phyloP scores from a whole-genome alignment of 352 stramenopile species.

The Globisporangium nagaii region DNA sequence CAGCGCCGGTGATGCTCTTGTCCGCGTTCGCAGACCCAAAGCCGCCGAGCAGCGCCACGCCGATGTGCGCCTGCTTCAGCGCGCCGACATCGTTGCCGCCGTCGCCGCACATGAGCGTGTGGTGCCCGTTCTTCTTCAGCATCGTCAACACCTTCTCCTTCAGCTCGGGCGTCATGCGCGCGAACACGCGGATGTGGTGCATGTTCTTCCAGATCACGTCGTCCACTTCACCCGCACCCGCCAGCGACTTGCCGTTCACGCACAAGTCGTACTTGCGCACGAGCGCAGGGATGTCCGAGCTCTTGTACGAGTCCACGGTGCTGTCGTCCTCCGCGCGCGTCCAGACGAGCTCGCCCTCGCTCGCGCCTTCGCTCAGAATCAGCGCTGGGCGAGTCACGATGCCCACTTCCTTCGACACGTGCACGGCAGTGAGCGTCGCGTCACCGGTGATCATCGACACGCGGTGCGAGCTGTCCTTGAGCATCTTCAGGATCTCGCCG shows the following conservation, averaged over 20 bases:
- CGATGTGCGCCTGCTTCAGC: conserved; percentile 90
- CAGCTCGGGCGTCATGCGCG: conserved; percentile 93
- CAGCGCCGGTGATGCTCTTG: conserved; percentile 72
- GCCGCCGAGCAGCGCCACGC: conserved; percentile 72
- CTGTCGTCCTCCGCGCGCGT: conserved; percentile 76
- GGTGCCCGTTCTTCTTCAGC: conserved; percentile 90
- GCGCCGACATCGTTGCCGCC: conserved; percentile 98
- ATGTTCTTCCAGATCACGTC: conserved; percentile 80
- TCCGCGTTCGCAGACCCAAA: conserved; percentile 84
- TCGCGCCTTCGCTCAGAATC: conserved; percentile 54
- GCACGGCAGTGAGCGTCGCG: conserved; percentile 93
- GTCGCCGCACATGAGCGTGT: conserved; percentile 98
- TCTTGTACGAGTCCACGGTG: conserved; percentile 60
- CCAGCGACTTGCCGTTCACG: conserved; percentile 76
- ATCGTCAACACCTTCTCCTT: conserved; percentile 96
- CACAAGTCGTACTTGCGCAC: conserved; percentile 84
- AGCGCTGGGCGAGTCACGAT: conserved; percentile 85
- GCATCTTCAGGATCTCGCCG: conserved; percentile 88
- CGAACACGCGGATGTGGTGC: conserved; percentile 91
- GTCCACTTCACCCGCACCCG: conserved; percentile 66
- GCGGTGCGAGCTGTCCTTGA: conserved; percentile 90
- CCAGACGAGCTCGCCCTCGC: conserved; percentile 53
- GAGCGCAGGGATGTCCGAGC: conserved; percentile 47
- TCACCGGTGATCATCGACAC: conserved; percentile 99
- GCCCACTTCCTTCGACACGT: conserved; percentile 94